Conservation (phyloP, 2,329 filamentous ascomycete genomes). For the Colletotrichum endophyticum region DNA sequence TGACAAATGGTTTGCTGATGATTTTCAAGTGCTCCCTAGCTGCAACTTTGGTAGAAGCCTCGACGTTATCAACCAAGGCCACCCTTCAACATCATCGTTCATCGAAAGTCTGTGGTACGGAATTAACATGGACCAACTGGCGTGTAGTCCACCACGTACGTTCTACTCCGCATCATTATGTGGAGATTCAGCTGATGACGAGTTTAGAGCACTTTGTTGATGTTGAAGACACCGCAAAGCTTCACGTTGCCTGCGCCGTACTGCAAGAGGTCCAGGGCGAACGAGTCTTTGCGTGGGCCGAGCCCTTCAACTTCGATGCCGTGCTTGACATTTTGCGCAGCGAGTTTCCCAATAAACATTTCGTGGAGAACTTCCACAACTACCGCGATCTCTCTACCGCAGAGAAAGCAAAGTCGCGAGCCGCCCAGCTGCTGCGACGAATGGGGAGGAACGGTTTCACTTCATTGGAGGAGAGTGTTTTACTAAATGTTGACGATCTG, state of each 20-base stretch:
- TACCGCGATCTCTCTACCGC: not conserved
- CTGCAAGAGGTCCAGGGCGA: slow-evolving; percentile 49
- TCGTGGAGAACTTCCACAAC: slow-evolving; percentile 28
- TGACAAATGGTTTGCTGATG: slow-evolving; percentile 10
- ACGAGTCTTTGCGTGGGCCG: slow-evolving; percentile 58
- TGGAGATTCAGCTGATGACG: not conserved
- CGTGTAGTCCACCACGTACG: slow-evolving; percentile 7
- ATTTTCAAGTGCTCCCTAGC: slow-evolving; percentile 28
- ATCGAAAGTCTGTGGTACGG: slow-evolving; percentile 28
- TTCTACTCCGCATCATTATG: not conserved
- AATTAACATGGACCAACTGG: not conserved
- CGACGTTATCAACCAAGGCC: slow-evolving; percentile 24
- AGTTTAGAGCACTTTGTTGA: slow-evolving; percentile 48
- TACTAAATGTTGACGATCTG: slow-evolving; percentile 1
- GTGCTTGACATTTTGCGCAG: slow-evolving; percentile 34
- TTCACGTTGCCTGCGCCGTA: slow-evolving; percentile 58
- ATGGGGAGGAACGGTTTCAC: not conserved
- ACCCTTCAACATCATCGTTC: slow-evolving; percentile 26
- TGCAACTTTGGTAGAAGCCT: slow-evolving; percentile 30
- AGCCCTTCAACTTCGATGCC: slow-evolving; percentile 51
- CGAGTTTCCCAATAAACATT: slow-evolving; percentile 16
- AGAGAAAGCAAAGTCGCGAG: not conserved
- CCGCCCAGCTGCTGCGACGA: not conserved
- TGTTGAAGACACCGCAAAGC: slow-evolving; percentile 51
- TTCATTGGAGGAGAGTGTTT: not conserved